These are phyloP conservation scores for Picea sitchensis DNA, from an alignment of 75 land plant species.

Conservation along the genomic window DNA sequence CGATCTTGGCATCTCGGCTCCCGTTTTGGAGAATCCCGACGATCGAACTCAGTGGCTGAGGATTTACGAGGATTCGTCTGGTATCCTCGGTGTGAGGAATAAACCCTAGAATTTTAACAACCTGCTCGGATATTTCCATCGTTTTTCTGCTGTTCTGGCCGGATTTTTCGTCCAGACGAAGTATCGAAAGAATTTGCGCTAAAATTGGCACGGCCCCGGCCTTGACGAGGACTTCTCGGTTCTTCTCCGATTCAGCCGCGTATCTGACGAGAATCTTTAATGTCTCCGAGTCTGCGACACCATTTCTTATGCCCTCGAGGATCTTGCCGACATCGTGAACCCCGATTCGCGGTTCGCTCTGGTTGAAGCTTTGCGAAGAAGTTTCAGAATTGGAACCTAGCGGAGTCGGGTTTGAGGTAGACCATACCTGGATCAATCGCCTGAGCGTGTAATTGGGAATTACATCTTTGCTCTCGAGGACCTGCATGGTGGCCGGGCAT, in stretches of 20 bases:
- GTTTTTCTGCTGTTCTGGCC: constrained; percentile 1
- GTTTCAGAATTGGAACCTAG: constrained; percentile 1
- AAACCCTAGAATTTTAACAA: not conserved
- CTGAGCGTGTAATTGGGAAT: constrained; percentile 79
- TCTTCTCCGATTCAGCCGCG: constrained; percentile 6
- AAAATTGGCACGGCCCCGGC: constrained; percentile 4
- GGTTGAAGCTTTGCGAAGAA: constrained; percentile 4
- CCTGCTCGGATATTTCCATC: constrained; percentile 3
- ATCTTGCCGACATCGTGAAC: constrained; percentile 5
- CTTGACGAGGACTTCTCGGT: not conserved
- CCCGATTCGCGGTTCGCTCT: constrained; percentile 3
- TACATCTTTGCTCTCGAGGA: constrained; percentile 49
- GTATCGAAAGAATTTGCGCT: constrained; percentile 2
- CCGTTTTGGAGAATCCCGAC: constrained; percentile 22
- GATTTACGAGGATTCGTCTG: not conserved
- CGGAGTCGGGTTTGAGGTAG: constrained; percentile 4
- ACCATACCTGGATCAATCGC: constrained; percentile 71
- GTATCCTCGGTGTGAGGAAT: constrained; percentile 7
- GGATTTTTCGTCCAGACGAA: constrained; percentile 3
- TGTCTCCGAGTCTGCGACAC: constrained; percentile 6
- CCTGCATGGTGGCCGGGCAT: constrained; percentile 85
- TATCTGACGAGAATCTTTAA: constrained; percentile 6
- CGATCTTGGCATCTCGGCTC: constrained; percentile 32
- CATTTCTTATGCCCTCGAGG: not conserved
- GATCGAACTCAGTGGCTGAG: constrained; percentile 12